Evolutionary conservation across 495 filamentous ascomycete species (phyloP), one percentile per base, ranked within the genome.

Genomic region (Rhypophila decipiens): DNA sequence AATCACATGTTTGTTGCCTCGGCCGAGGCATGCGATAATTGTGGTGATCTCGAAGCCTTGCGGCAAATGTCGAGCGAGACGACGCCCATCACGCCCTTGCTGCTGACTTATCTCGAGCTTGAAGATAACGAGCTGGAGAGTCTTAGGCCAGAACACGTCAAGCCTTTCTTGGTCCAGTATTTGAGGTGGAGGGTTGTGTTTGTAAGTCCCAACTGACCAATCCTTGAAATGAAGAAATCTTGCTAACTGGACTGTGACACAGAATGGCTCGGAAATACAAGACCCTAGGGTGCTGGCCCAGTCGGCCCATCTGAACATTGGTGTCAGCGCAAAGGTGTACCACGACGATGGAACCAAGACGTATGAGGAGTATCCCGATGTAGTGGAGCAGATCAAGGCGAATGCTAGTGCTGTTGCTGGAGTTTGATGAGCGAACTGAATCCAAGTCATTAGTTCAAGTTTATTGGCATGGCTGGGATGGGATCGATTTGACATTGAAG

Each of bases 171-270:
- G 23, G 24, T 29, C 1, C 29, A 18, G 24, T 44, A 44, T 34
- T 42, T 44, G 42, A 44, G 42, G 42, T 44, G 42, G 42, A 34
- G 78, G 78, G 47, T 70, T 61, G 27, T 82, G 84, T 38, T 38
- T 17, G 35, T 38, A 18, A 38, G 35, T 38, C 10, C 27, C 13
- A 31, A 7, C 27, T 31, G 13, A 31, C 27, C 27, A 31, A n/a
- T n/a, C n/a, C n/a, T n/a, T n/a, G n/a, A n/a, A n/a, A n/a, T n/a
- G n/a, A n/a, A n/a, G n/a, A n/a, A n/a, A n/a, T n/a, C n/a, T n/a
- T n/a, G n/a, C n/a, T n/a, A n/a, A n/a, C n/a, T n/a, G n/a, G n/a
- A n/a, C n/a, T n/a, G n/a, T n/a, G n/a, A n/a, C n/a, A n/a, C n/a
- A n/a, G n/a, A n/a, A n/a, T n/a, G n/a, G n/a, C n/a, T n/a, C n/a